phyloP scores from a whole-genome alignment of 2,329 filamentous ascomycete species.

The Paraphoma chrysanthemicola region DNA sequence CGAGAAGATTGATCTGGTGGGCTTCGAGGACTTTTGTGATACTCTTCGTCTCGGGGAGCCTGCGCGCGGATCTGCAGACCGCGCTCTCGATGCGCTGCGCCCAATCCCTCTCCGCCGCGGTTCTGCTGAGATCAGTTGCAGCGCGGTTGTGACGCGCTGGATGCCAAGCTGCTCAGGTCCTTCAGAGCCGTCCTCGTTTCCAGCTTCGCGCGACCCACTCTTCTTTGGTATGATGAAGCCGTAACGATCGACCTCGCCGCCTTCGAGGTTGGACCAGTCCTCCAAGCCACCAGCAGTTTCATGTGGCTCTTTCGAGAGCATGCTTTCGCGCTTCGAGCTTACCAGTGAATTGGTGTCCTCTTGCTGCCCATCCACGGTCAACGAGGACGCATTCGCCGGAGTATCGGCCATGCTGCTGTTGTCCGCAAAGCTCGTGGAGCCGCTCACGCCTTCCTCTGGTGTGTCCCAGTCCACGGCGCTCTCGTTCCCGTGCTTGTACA shows the following conservation, averaged over 20 bases:
- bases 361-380: conserved; percentile 34
- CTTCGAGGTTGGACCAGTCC: conserved; percentile 68
- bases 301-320: conserved; percentile 57
- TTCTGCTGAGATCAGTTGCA: conserved; percentile 63
- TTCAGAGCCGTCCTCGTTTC: conserved; percentile 30
- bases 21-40: conserved; percentile 54
- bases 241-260: conserved; percentile 68
- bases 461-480: conserved; percentile 55
- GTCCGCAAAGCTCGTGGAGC: conserved; percentile 29
- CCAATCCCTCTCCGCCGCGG: conserved; percentile 62
- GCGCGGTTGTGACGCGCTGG: conserved; percentile 66
- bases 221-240: conserved; percentile 65
- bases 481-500: conserved; percentile 69
- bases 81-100: conserved; percentile 56
- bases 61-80: conserved; percentile 49
- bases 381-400: conserved; percentile 33
- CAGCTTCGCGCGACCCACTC: conserved; percentile 39
- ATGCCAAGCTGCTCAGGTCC: conserved; percentile 49
- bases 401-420: conserved; percentile 30
- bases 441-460: conserved; percentile 26
- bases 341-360: conserved; percentile 38
- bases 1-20: conserved; percentile 48
- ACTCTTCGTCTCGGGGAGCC: conserved; percentile 48
- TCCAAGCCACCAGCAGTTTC: conserved; percentile 70
- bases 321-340: conserved; percentile 35